Evolutionary conservation across 1,284 basidiomycete genomes (phyloP).

Genomic region (Inonotus obliquus): DNA sequence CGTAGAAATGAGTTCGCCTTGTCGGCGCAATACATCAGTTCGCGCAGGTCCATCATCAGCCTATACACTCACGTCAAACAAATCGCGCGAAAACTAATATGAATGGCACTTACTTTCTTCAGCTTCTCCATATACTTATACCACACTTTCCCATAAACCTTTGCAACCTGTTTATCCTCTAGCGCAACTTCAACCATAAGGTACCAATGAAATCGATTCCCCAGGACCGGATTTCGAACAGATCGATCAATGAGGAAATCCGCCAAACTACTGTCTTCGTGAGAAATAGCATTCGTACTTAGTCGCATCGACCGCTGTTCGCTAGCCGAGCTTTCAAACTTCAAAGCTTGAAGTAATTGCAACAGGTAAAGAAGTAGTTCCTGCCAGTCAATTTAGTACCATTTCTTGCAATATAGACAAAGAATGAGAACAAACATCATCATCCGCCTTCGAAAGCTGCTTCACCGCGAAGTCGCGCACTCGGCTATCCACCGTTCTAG

Average conservation of each 20-base stretch:
- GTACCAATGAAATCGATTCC: conserved; percentile 96
- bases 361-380: conserved; percentile 91
- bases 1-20: conserved; percentile 82
- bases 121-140: conserved; percentile 86
- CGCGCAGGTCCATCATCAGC: conserved; percentile 72
- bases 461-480: conserved; percentile 94
- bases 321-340: conserved; percentile 81
- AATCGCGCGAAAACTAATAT: conserved; percentile 2
- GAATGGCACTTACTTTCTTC: conserved; percentile 56
- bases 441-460: conserved; percentile 87
- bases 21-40: conserved; percentile 76
- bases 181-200: conserved; percentile 88
- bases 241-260: conserved; percentile 89
- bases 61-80: conserved; percentile 32
- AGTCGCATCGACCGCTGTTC: conserved; percentile 66
- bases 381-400: conserved; percentile 35
- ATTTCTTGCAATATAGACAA: not conserved
- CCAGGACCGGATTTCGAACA: conserved; percentile 78
- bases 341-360: conserved; percentile 96
- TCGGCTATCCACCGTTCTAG: conserved; percentile 84
- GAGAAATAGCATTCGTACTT: conserved; percentile 66
- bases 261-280: conserved; percentile 81
- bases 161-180: conserved; percentile 78
- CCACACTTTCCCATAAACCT: conserved; percentile 90
- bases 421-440: conserved; percentile 64